Conservation (phyloP, 2,329 filamentous ascomycete genomes). For the Chaetothyriales sp. region DNA sequence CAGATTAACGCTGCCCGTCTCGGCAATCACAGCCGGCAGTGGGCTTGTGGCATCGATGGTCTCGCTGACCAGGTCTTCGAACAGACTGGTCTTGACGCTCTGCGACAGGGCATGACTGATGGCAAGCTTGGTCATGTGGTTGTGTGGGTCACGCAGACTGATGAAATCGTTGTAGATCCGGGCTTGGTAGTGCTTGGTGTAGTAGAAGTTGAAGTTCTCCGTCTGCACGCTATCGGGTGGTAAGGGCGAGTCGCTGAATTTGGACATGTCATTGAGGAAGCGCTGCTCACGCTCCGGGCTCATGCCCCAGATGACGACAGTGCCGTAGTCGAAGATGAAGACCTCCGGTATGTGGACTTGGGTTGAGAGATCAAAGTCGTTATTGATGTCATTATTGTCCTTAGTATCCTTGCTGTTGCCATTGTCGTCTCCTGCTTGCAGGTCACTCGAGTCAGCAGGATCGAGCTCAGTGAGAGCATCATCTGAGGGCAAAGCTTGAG, state of each 20-base stretch:
- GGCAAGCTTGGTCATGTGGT: slow-evolving; percentile 95
- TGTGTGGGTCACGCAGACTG: slow-evolving; percentile 77
- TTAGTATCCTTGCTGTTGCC: not conserved
- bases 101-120: slow-evolving; percentile 93
- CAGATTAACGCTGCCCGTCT: slow-evolving; percentile 81
- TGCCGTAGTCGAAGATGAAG: slow-evolving; percentile 94
- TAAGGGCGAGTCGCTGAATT: slow-evolving; percentile 85
- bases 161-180: slow-evolving; percentile 99
- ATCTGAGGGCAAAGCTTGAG: slow-evolving; percentile 9
- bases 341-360: slow-evolving; percentile 83
- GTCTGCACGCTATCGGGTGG: slow-evolving; percentile 79
- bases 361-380: slow-evolving; percentile 55
- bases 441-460: slow-evolving; percentile 1
- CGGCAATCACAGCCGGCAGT: slow-evolving; percentile 79
- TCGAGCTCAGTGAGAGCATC: slow-evolving; percentile 3
- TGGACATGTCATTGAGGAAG: slow-evolving; percentile 84
- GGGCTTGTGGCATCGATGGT: slow-evolving; percentile 90
- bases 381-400: slow-evolving; percentile 5
- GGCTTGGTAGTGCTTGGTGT: slow-evolving; percentile 92
- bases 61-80: slow-evolving; percentile 86
- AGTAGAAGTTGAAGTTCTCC: slow-evolving; percentile 99
- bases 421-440: not conserved
- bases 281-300: slow-evolving; percentile 71
- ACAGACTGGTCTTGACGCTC: slow-evolving; percentile 93
- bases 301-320: slow-evolving; percentile 98